A percentile compares a stretch with the other conserved stretches of the same genome.
Conservation (phyloP, 2,329 filamentous ascomycete species). For the Aureobasidium namibiae region DNA sequence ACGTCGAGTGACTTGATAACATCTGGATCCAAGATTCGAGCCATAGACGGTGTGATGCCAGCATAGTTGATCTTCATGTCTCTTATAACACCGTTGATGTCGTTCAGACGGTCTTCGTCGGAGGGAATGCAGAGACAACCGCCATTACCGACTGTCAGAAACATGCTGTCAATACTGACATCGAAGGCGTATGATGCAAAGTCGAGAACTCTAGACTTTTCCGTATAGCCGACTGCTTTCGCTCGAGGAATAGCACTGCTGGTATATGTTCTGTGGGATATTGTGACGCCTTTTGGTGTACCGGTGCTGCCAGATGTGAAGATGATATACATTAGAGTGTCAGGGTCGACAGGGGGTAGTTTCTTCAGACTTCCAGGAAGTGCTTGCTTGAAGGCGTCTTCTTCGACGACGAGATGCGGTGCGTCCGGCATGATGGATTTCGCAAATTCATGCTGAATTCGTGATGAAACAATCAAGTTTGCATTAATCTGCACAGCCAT, state of each 20-base stretch:
- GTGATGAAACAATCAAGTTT: slow-evolving; percentile 14
- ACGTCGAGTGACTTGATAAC: slow-evolving; percentile 33
- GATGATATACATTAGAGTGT: slow-evolving; percentile 21
- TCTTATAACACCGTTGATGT: slow-evolving; percentile 35
- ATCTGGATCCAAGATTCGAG: slow-evolving; percentile 32
- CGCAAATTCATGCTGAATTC: slow-evolving; percentile 15
- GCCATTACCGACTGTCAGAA: slow-evolving; percentile 15
- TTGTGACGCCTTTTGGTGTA: slow-evolving; percentile 21
- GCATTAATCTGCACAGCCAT: slow-evolving; percentile 10
- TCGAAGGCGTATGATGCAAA: slow-evolving; percentile 17
- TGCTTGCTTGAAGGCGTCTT: neutral
- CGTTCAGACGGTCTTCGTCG: slow-evolving; percentile 38
- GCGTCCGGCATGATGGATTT: slow-evolving; percentile 14
- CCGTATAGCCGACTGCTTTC: slow-evolving; percentile 9
- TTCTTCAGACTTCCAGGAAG: neutral
- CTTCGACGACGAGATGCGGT: slow-evolving; percentile 14
- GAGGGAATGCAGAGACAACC: slow-evolving; percentile 31
- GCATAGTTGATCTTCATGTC: slow-evolving; percentile 33
- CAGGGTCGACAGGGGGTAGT: slow-evolving; percentile 8
- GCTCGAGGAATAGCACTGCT: slow-evolving; percentile 39
- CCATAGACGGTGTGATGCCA: slow-evolving; percentile 38
- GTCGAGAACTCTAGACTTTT: slow-evolving; percentile 11
- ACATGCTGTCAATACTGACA: slow-evolving; percentile 15
- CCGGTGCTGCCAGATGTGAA: slow-evolving; percentile 24
- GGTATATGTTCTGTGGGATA: slow-evolving; percentile 44